Conservation (phyloP, 2,329 filamentous ascomycete genomes). For the Diaporthe vaccinii region DNA sequence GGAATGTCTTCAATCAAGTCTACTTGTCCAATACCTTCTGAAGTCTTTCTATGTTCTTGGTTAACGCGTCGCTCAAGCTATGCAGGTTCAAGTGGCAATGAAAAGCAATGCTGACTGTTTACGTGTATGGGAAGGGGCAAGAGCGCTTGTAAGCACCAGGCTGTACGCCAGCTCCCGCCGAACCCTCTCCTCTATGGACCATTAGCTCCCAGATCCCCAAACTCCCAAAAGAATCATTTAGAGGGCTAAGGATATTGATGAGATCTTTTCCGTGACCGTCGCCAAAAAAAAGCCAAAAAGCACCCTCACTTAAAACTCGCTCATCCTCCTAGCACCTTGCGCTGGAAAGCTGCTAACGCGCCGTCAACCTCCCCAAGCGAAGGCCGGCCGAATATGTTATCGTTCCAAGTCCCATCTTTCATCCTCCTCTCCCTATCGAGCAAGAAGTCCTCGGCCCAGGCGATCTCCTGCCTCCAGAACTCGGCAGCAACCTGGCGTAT, state of each 20-base stretch:
- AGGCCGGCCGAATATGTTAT: conserved; percentile 65
- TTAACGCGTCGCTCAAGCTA: neutral
- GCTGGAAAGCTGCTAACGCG: conserved; percentile 45
- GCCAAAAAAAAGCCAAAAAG: neutral
- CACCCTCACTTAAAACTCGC: too few relatives aligned
- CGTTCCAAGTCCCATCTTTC: conserved; percentile 59
- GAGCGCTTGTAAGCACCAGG: neutral
- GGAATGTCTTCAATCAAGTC: neutral
- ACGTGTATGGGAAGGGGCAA: neutral
- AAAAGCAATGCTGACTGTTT: conserved; percentile 9
- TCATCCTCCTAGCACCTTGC: neutral
- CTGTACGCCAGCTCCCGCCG: neutral
- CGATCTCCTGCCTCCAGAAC: conserved; percentile 65
- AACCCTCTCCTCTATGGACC: neutral
- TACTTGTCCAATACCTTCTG: neutral
- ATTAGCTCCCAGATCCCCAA: neutral
- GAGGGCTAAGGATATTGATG: neutral
- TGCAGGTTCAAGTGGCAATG: neutral
- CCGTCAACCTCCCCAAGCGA: conserved; percentile 59
- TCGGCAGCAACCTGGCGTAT: conserved; percentile 51
- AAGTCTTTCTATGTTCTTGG: neutral
- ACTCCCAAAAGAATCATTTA: neutral
- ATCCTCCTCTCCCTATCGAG: conserved; percentile 54
- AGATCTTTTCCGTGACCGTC: too few relatives aligned
- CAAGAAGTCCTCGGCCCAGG: conserved; percentile 62